These are phyloP conservation scores for Pythium pectinolyticum DNA, from an alignment of 352 stramenopile species.

Conservation along the genomic window DNA sequence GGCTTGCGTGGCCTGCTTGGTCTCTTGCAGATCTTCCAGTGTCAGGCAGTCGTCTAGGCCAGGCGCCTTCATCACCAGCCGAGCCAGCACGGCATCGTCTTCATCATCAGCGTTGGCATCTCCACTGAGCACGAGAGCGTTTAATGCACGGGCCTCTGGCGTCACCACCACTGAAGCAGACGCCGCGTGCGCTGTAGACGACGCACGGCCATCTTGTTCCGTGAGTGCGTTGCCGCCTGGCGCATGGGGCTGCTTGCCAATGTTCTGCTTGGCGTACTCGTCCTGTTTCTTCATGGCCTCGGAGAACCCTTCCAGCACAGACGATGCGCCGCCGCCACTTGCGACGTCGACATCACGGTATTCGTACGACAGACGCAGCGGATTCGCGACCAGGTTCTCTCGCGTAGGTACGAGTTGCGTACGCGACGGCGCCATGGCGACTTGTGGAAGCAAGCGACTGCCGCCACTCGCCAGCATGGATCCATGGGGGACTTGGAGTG, in stretches of 20 bases:
- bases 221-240: slow-evolving; percentile 66
- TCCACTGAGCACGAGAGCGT: slow-evolving; percentile 37
- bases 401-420: slow-evolving; percentile 56
- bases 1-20: neutral
- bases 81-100: slow-evolving; percentile 40
- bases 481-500: slow-evolving; percentile 41
- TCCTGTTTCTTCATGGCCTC: slow-evolving; percentile 73
- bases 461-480: slow-evolving; percentile 12
- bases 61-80: slow-evolving; percentile 52
- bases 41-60: slow-evolving; percentile 57
- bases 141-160: slow-evolving; percentile 19
- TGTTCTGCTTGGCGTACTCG: slow-evolving; percentile 78
- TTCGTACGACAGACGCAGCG: slow-evolving; percentile 60
- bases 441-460: slow-evolving; percentile 69
- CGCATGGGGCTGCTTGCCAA: slow-evolving; percentile 74
- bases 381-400: slow-evolving; percentile 47
- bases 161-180: slow-evolving; percentile 33
- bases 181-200: neutral
- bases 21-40: slow-evolving; percentile 37
- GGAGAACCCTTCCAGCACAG: slow-evolving; percentile 52
- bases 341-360: slow-evolving; percentile 42
- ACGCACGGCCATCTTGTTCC: slow-evolving; percentile 15
- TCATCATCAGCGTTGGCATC: neutral
- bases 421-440: slow-evolving; percentile 59
- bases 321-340: slow-evolving; percentile 16